Evolutionary conservation across 306 rosid species (phyloP).

Genomic region (Benincasa hispida): DNA sequence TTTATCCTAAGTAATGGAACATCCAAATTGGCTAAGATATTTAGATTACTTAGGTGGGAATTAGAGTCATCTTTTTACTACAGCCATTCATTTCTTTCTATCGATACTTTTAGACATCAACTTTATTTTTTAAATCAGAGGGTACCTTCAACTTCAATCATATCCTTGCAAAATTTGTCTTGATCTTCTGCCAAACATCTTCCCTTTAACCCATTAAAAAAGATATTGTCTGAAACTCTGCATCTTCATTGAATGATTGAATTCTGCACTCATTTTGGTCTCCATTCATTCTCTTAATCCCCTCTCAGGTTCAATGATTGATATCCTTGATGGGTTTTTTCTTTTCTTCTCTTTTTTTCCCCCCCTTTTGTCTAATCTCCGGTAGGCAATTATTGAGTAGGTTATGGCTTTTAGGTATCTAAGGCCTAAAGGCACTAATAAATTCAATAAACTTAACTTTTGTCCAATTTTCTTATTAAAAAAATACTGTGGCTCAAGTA

Average conservation of each 20-base stretch:
- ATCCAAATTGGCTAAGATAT: not conserved
- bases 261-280: not conserved
- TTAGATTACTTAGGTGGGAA: not conserved
- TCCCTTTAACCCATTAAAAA: not conserved
- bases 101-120: not conserved
- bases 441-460: not conserved
- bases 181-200: not conserved
- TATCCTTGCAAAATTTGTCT: not conserved
- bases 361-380: not conserved
- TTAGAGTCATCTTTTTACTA: not conserved
- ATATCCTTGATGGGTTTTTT: not conserved
- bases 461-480: not conserved
- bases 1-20: not conserved
- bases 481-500: not conserved
- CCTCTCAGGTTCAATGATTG: conserved; percentile 4
- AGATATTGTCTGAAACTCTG: not conserved
- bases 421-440: not conserved
- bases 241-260: not conserved
- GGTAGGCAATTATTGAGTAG: not conserved
- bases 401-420: conserved; percentile 1
- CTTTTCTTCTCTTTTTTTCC: not conserved
- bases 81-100: not conserved
- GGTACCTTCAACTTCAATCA: not conserved
- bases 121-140: not conserved
- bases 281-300: not conserved